phyloP scores from a whole-genome alignment of 805 yeast species.

The Saccharomycopsis fodiens region DNA sequence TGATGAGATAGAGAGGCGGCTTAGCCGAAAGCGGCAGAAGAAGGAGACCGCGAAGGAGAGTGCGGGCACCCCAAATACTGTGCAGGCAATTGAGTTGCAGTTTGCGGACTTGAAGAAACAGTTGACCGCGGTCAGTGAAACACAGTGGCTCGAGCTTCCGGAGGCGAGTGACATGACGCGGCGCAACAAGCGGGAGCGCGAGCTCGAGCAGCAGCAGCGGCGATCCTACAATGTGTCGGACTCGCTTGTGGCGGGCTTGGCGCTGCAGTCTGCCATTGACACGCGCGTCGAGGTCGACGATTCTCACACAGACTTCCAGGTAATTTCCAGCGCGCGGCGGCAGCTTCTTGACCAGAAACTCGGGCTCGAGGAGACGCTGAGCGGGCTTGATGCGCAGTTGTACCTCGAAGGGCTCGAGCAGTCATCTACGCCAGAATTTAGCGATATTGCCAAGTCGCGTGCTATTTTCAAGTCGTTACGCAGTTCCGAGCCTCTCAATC shows the following conservation, averaged over 20 bases:
- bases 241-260: constrained; percentile 38
- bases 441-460: constrained; percentile 54
- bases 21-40: constrained; percentile 26
- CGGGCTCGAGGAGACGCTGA: constrained; percentile 21
- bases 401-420: constrained; percentile 36
- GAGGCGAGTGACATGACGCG: constrained; percentile 85
- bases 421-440: constrained; percentile 30
- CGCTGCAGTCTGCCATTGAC: constrained; percentile 26
- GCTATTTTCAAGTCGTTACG: constrained; percentile 59
- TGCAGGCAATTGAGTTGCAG: constrained; percentile 37
- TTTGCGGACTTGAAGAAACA: constrained; percentile 65
- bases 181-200: constrained; percentile 63
- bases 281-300: constrained; percentile 27
- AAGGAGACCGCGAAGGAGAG: constrained; percentile 21
- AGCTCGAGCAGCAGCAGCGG: constrained; percentile 52
- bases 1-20: constrained; percentile 53
- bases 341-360: constrained; percentile 43
- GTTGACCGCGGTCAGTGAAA: constrained; percentile 48
- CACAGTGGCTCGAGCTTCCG: constrained; percentile 78
- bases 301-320: constrained; percentile 37
- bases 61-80: constrained; percentile 10
- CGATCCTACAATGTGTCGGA: constrained; percentile 84
- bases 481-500: constrained; percentile 60
- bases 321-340: constrained; percentile 58
- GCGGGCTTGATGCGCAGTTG: constrained; percentile 30